These are phyloP conservation scores for Tubosaeta sp. DNA, from an alignment of 768 basidiomycete genomes.

Conservation along the genomic window DNA sequence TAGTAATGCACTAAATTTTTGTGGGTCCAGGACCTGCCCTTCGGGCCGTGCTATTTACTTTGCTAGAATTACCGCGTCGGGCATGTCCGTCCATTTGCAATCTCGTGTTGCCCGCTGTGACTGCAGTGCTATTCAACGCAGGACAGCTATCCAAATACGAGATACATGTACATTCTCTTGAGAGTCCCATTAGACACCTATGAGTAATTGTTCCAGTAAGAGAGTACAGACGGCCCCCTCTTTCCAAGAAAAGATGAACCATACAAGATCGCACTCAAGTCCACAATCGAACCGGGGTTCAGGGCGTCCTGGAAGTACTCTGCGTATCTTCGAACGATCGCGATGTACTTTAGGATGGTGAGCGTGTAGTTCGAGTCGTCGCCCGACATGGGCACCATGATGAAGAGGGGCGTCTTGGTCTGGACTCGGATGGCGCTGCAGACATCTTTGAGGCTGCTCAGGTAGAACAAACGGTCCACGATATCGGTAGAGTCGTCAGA, in stretches of 20 bases:
- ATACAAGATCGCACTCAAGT: no score
- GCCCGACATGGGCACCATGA: neutral
- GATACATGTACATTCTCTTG: neutral
- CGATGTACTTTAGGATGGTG: neutral
- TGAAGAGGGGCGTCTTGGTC: neutral
- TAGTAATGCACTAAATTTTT: no score
- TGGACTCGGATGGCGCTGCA: neutral
- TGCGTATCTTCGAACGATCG: neutral
- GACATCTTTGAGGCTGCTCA: neutral
- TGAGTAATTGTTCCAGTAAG: neutral
- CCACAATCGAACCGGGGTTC: constrained; percentile 43
- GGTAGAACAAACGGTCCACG: neutral
- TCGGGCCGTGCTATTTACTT: no score
- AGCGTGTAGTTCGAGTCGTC: neutral
- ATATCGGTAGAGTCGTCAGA: neutral
- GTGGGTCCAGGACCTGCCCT: no score
- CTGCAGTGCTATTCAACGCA: neutral
- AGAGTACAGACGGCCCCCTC: neutral
- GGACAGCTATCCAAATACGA: neutral
- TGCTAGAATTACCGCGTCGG: no score
- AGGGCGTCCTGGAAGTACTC: neutral
- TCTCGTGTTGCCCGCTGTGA: no score
- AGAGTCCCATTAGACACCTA: neutral
- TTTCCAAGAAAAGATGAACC: neutral
- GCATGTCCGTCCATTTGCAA: no score